A percentile compares a stretch with the other conserved stretches of the same genome.
Evolutionary conservation across 2,329 filamentous ascomycete species (phyloP).

Genomic region (Beauveria scarabaeidicola): DNA sequence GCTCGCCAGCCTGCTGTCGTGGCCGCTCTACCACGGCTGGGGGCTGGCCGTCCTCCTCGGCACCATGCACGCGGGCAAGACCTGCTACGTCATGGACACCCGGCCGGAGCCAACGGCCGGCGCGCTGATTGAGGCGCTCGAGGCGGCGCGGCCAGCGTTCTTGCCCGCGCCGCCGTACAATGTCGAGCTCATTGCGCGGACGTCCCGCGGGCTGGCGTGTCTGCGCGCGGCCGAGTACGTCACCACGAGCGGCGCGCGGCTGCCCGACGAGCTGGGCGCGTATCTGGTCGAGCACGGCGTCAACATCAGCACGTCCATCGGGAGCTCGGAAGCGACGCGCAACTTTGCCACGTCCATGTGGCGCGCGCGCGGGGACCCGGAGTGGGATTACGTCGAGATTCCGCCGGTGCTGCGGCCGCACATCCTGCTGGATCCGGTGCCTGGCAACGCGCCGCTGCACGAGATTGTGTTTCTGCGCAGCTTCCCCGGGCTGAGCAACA

Average conservation of each 20-base stretch:
- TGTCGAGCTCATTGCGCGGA: background rate
- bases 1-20: background rate
- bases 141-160: background rate
- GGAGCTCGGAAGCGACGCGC: slow-evolving; percentile 1
- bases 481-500: background rate
- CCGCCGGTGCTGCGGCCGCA: background rate
- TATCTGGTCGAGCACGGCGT: background rate
- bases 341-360: slow-evolving; percentile 4
- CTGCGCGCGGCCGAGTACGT: background rate
- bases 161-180: background rate
- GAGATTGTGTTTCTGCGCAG: background rate
- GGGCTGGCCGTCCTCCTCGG: background rate
- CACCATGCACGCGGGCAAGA: background rate
- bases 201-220: background rate
- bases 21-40: slow-evolving; percentile 8
- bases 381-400: background rate
- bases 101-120: background rate
- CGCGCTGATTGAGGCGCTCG: background rate
- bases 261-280: background rate
- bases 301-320: background rate
- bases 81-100: slow-evolving; percentile 1
- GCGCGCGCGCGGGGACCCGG: background rate
- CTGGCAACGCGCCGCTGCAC: background rate
- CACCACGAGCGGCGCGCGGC: background rate
- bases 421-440: slow-evolving; percentile 2